Base-by-base conservation (phyloP, 495 filamentous ascomycete species). In the Aspergillus nidulans region DNA sequence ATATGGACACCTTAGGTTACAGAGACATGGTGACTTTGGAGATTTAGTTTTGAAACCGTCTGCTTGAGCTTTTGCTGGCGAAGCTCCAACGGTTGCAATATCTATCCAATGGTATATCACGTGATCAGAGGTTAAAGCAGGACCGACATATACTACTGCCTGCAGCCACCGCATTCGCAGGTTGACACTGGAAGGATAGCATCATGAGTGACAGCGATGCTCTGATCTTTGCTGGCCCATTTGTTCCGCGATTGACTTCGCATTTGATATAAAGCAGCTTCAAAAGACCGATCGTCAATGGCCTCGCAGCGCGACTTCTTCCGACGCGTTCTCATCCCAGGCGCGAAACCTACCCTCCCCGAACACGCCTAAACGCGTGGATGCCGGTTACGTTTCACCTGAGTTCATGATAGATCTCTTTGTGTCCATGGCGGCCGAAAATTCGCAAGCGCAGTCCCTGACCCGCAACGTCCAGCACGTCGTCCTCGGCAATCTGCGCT, bases 381-480 rank as follows among this genome's bases (percentile, higher is more conserved):
- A 49, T 23, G 5, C 20, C 32, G 19, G 4, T 15, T 39, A 8
- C 19, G 9, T 23, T 25, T 25, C 43, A 10, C 25, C 30, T 25
- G 45, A 28, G 34, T 32, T 26, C 41, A 20, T 42, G 5, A 36
- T 28, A 18, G 54, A 7, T 18, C 15, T 20, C n/a, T 25, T n/a
- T 21, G 8, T 9, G 15, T 18, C 45, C 32, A 76, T 76, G 73
- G 65, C 71, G 24, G 52, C 63, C 21, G 54, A 47, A 16, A 62
- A 66, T 20, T 18, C 64, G 6, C 42, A 60, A 55, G 49, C 72
- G 52, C 63, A 74, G 60, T 65, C 69, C 45, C 58, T 58, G 18
- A 80, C 84, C 57, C 81, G 83, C 50, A 89, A 87, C 64, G 80
- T 91, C 55, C 81, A 88, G 56, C 82, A 85, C 63, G 85, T 94